Base-by-base conservation (phyloP, 257 asterid genomes). In the Gentiana macrophylla region DNA sequence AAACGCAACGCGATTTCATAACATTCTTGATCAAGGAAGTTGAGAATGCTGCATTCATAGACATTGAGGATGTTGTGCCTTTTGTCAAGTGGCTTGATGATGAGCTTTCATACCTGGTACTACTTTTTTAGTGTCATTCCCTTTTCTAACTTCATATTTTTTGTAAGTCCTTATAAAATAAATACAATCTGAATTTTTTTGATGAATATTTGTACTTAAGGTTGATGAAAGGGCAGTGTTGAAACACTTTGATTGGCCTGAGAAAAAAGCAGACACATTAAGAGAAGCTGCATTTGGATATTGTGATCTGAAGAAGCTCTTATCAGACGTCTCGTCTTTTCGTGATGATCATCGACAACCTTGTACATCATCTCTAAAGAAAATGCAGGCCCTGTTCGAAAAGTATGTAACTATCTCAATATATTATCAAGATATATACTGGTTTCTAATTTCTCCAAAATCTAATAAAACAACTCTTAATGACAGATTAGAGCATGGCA, bases 31-130 rank as follows among this genome's bases (percentile, higher is more conserved):
- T 88, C 75, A 88, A 81, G 68, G 97, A 92, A 76, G 94, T 92
- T 48, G 94, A 79, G 70, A 80, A 67, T 44, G 95, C 99, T 66
- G 86, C 84, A 52, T 92, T 88, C 60, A 70, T 81, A 12, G 89
- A 85, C 73, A 92, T 92, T 67, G 94, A 88, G 62, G 99, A 92
- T 73, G 94, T 92, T 49, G 82, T 88, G 35, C 84, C 93, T 46
- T 92, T 92, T 57, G 99, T 92, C 5, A 92, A 92, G 70, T 92
- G 99, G 99, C 99, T 92, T 24, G 99, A 92, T 51, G 97, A 92
- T 61, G 99, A 92, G 72, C 97, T 92, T 50, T 88, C 95, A 15
- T 80, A 73, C 76, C 66, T 92, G 95, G 98, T 91, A 78, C 13
- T 34, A 45, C 2, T 34, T 35, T 46, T 3, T 32, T 37, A 61